Conservation (phyloP, 2,329 filamentous ascomycete genomes). For the Meredithiella fracta region DNA sequence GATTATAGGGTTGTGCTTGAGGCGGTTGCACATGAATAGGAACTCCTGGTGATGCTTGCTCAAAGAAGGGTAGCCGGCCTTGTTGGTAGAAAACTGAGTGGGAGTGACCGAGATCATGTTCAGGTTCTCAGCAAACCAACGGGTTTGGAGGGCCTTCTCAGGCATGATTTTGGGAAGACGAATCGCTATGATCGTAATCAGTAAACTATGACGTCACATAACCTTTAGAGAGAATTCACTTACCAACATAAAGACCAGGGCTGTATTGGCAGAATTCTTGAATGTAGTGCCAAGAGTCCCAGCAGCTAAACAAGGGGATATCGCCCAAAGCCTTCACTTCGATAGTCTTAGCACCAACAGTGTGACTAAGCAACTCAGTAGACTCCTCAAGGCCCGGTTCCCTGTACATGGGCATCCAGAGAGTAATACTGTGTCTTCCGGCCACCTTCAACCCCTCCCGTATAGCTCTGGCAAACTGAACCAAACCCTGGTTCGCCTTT, state of each 20-base stretch:
- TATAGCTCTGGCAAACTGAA: constrained; percentile 71
- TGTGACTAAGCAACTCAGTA: constrained; percentile 33
- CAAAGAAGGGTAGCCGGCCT: constrained; percentile 43
- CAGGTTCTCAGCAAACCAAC: constrained; percentile 55
- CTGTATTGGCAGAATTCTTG: constrained; percentile 75
- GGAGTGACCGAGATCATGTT: constrained; percentile 41
- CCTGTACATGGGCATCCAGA: constrained; percentile 73
- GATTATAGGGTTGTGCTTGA: constrained; percentile 46
- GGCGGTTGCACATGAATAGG: constrained; percentile 45
- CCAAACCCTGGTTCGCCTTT: constrained; percentile 33
- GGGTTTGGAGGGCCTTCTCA: constrained; percentile 41
- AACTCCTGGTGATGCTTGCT: constrained; percentile 43
- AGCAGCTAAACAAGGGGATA: constrained; percentile 58
- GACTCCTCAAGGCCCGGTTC: constrained; percentile 43
- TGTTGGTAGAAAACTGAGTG: constrained; percentile 42
- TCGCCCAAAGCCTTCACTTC: constrained; percentile 28
- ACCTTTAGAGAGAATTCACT: constrained; percentile 13
- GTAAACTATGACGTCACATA: not conserved
- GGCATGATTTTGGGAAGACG: constrained; percentile 42
- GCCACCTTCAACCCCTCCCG: constrained; percentile 63
- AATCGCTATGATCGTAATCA: constrained; percentile 10
- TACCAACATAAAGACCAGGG: constrained; percentile 67
- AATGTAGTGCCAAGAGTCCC: constrained; percentile 90
- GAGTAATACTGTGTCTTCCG: constrained; percentile 59
- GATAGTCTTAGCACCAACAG: constrained; percentile 16